Evolutionary conservation across 208 protist species (phyloP).

Genomic region (Acanthamoeba divionensis): DNA sequence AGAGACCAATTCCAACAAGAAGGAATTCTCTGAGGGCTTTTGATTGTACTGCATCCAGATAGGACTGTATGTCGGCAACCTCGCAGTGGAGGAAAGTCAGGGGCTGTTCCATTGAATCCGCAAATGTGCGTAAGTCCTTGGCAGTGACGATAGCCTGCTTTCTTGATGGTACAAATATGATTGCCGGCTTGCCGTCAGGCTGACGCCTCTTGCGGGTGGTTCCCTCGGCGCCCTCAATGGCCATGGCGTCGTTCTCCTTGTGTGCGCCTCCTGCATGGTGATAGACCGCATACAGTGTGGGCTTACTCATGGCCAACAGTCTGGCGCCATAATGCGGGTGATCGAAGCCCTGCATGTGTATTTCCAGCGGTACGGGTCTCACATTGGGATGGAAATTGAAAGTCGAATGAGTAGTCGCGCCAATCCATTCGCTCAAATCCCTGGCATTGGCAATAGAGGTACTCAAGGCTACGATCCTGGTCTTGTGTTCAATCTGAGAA

Average conservation of each 20-base stretch:
- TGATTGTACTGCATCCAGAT: slow-evolving; percentile 56
- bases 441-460: slow-evolving; percentile 80
- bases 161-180: background rate
- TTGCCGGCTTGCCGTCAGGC: background rate
- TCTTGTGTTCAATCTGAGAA: background rate
- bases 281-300: slow-evolving; percentile 70
- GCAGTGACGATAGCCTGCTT: slow-evolving; percentile 69
- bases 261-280: slow-evolving; percentile 63
- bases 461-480: slow-evolving; percentile 80
- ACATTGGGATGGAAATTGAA: slow-evolving; percentile 86
- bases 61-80: slow-evolving; percentile 60
- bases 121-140: slow-evolving; percentile 68
- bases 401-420: slow-evolving; percentile 56
- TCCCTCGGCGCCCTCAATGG: background rate
- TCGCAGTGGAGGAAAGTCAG: slow-evolving; percentile 65
- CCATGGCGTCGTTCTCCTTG: background rate
- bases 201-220: too few species aligned
- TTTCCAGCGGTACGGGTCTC: slow-evolving; percentile 77
- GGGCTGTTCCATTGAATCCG: slow-evolving; percentile 60
- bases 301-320: slow-evolving; percentile 81
- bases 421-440: slow-evolving; percentile 84
- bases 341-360: slow-evolving; percentile 80
- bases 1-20: too few species aligned
- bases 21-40: slow-evolving; percentile 67
- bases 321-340: slow-evolving; percentile 72